These are phyloP conservation scores for Ceratorhiza oryzae-sativae DNA, from an alignment of 1,284 basidiomycete genomes.

Conservation along the genomic window DNA sequence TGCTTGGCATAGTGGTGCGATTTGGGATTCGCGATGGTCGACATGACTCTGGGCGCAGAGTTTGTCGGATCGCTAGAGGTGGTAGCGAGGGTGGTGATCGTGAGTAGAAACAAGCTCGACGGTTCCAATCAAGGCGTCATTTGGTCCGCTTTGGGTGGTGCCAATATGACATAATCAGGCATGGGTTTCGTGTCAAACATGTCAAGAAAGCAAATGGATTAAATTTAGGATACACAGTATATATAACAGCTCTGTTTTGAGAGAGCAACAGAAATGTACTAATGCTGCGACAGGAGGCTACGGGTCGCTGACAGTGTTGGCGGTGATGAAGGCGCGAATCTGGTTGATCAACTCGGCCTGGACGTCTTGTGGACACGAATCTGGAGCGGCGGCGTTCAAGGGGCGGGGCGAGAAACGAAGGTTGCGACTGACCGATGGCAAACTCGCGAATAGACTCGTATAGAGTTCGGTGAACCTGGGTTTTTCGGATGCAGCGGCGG, in stretches of 20 bases:
- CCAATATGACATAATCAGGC: slow-evolving; percentile 30
- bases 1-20: slow-evolving; percentile 77
- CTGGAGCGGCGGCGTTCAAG: not conserved
- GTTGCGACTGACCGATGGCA: slow-evolving; percentile 9
- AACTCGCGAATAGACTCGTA: slow-evolving; percentile 12
- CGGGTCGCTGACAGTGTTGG: slow-evolving; percentile 7
- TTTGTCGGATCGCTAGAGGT: too few species aligned
- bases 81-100: slow-evolving; percentile 1
- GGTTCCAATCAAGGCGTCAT: slow-evolving; percentile 17
- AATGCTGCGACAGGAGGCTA: too few species aligned
- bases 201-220: too few species aligned
- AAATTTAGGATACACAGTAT: not conserved
- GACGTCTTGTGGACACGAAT: slow-evolving; percentile 24
- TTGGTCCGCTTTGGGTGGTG: slow-evolving; percentile 31
- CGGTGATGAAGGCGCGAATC: slow-evolving; percentile 23
- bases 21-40: slow-evolving; percentile 57
- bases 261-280: too few species aligned
- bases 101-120: slow-evolving; percentile 1
- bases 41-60: too few species aligned
- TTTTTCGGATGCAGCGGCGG: slow-evolving; percentile 17
- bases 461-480: slow-evolving; percentile 31
- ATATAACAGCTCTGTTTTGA: too few species aligned
- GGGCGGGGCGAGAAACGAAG: not conserved
- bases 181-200: not conserved
- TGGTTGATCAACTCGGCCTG: slow-evolving; percentile 22